Evolutionary conservation across 768 basidiomycete species (phyloP).

Genomic region (Daedaleopsis nitida): DNA sequence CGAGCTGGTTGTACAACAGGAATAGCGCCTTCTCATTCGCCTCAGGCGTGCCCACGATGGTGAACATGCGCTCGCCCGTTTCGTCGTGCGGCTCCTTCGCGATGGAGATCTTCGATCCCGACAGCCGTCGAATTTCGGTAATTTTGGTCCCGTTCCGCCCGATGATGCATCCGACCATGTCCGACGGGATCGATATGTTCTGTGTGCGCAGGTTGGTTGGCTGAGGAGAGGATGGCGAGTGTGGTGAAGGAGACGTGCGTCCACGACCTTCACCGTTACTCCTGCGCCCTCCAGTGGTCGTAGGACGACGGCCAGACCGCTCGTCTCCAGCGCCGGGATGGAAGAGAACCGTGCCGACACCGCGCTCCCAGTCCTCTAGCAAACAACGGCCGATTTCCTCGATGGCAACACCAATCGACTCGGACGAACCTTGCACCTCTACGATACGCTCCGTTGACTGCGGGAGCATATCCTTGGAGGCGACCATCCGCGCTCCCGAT

Average conservation of each 20-base stretch:
- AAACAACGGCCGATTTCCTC: conserved; percentile 96
- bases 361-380: conserved; percentile 95
- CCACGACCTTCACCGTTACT: conserved; percentile 37
- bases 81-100: conserved; percentile 99
- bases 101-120: conserved; percentile 97
- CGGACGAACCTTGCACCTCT: conserved; percentile 93
- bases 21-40: conserved; percentile 98
- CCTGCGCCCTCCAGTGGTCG: conserved; percentile 51
- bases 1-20: conserved; percentile 94
- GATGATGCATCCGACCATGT: conserved; percentile 98
- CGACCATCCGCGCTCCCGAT: conserved; percentile 97
- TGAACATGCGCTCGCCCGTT: conserved; percentile 99
- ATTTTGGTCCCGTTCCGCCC: conserved; percentile 98
- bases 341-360: conserved; percentile 91
- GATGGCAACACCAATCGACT: conserved; percentile 90
- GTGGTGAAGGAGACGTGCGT: conserved; percentile 52
- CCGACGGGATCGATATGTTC: conserved; percentile 98
- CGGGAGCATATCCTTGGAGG: conserved; percentile 98
- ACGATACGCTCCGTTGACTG: conserved; percentile 99
- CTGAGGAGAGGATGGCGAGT: conserved; percentile 50
- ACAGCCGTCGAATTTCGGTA: conserved; percentile 97
- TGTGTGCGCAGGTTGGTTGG: conserved; percentile 91
- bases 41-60: conserved; percentile 94
- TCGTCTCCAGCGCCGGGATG: conserved; percentile 89
- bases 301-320: conserved; percentile 64